Base-by-base conservation (phyloP, 1,284 basidiomycete genomes). In the Afroboletus lepidellus region DNA sequence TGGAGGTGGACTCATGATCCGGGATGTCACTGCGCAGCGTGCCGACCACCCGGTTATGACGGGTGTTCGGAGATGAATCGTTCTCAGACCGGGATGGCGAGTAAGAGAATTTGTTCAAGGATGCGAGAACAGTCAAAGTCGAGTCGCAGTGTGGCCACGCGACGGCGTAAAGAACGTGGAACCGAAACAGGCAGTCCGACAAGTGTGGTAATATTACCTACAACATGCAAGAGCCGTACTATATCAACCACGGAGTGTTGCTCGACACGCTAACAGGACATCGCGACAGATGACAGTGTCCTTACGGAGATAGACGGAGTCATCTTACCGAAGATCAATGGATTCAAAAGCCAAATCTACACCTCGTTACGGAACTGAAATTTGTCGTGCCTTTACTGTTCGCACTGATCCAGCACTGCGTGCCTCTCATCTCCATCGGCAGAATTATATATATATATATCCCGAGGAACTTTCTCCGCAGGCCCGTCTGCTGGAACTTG, bases 311-410 rank as follows among this genome's bases (percentile, higher is more conserved):
- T 67, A 50, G 41, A 57, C 69, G 66, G 67, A 66, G 39, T 51
- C 53, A 60, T 66, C 53, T 53, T 27, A 57, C 57, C 61, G 65
- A 71, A 54, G 68, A 71, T 69, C 68, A 69, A 52, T 57, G 50
- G 47, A 67, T 58, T 48, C 47, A 67, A 71, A 67, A 70, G 64
- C 50, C 65, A 71, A 69, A 70, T 58, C 54, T 48, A 64, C 51
- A 53, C 53, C 34, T 64, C 48, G 21, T 70, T 67, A 70, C 69
- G 67, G 54, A 70, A 67, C 66, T 56, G 45, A 53, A 59, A 36
- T 54, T 64, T 44, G 48, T 55, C 12, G 67, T 70, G 55, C 66
- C 68, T 69, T 56, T 61, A 30, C 37, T 30, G 49, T 49, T 59
- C 59, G 46, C 41, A 50, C 56, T 33, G 30, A 27, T 50, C 53